These are phyloP conservation scores for Nothophoma quercina DNA, from an alignment of 2,329 filamentous ascomycete species.

Conservation along the genomic window DNA sequence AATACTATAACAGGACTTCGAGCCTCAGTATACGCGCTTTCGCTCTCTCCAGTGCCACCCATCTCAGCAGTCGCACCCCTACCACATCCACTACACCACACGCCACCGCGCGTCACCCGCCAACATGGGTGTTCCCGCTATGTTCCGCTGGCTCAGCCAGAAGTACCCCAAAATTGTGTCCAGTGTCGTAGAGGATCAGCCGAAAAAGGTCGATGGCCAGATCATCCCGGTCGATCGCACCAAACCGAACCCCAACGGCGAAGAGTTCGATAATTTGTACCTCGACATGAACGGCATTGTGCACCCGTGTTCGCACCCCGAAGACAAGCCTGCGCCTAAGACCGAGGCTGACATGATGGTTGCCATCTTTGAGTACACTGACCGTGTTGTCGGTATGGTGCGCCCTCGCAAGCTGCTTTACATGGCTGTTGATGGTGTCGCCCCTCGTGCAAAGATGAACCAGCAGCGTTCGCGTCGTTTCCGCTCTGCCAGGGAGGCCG, in stretches of 20 bases:
- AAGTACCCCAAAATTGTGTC: slow-evolving; percentile 99
- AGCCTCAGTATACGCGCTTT: slow-evolving; percentile 26
- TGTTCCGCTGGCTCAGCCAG: slow-evolving; percentile 94
- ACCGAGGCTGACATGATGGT: slow-evolving; percentile 99
- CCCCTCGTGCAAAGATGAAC: slow-evolving; percentile 99
- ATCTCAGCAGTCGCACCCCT: slow-evolving; percentile 14
- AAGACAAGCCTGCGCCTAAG: slow-evolving; percentile 87
- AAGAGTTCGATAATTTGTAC: slow-evolving; percentile 97
- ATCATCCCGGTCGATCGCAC: slow-evolving; percentile 86
- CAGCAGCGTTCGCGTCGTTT: slow-evolving; percentile 97
- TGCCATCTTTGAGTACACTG: slow-evolving; percentile 98
- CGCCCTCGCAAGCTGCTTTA: slow-evolving; percentile 93
- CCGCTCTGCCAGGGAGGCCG: slow-evolving; percentile 89
- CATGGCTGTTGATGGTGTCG: slow-evolving; percentile 98
- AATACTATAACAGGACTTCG: slow-evolving; percentile 28
- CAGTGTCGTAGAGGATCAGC: slow-evolving; percentile 84
- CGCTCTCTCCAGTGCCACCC: slow-evolving; percentile 22
- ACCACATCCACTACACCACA: slow-evolving; percentile 15
- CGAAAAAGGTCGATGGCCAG: slow-evolving; percentile 81
- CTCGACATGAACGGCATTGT: slow-evolving; percentile 99
- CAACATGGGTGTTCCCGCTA: slow-evolving; percentile 89
- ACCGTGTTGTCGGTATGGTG: slow-evolving; percentile 98
- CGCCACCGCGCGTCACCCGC: slow-evolving; percentile 31
- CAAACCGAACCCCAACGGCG: slow-evolving; percentile 90
- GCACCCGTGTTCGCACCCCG: slow-evolving; percentile 96